phyloP scores from a whole-genome alignment of 192 early-diverging fungal genomes.

The Podila epicladia region DNA sequence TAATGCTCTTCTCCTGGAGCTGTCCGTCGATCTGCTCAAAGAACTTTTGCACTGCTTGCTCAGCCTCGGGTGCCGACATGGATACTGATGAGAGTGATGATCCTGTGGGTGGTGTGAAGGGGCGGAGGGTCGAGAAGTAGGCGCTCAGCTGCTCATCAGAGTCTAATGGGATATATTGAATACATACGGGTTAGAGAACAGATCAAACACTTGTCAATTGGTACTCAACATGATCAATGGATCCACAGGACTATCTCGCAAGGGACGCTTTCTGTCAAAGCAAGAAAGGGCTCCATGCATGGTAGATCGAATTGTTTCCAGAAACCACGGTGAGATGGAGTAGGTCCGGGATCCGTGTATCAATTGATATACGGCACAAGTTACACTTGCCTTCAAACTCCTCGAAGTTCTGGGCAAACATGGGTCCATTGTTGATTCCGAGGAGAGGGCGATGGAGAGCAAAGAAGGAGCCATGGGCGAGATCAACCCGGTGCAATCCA shows the following conservation, averaged over 20 bases:
- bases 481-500: constrained; percentile 44
- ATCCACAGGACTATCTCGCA: too few species aligned
- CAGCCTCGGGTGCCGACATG: constrained; percentile 9
- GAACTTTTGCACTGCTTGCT: constrained; percentile 35
- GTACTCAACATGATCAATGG: too few species aligned
- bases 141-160: constrained; percentile 36
- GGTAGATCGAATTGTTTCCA: too few species aligned
- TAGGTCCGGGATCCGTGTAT: too few species aligned
- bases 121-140: constrained; percentile 53
- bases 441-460: constrained; percentile 68
- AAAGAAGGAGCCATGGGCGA: constrained; percentile 67
- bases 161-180: background rate
- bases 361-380: background rate
- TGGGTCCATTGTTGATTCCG: constrained; percentile 38
- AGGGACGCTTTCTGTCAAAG: too few species aligned
- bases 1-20: constrained; percentile 11
- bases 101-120: constrained; percentile 48
- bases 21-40: constrained; percentile 20
- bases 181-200: background rate
- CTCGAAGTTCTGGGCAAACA: constrained; percentile 2
- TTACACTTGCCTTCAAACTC: constrained; percentile 27
- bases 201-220: too few species aligned
- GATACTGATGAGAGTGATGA: constrained; percentile 1
- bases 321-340: too few species aligned
- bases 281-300: too few species aligned